Evolutionary conservation across 78 protist species (phyloP).

Genomic region (Blattamonas nauphoetae): DNA sequence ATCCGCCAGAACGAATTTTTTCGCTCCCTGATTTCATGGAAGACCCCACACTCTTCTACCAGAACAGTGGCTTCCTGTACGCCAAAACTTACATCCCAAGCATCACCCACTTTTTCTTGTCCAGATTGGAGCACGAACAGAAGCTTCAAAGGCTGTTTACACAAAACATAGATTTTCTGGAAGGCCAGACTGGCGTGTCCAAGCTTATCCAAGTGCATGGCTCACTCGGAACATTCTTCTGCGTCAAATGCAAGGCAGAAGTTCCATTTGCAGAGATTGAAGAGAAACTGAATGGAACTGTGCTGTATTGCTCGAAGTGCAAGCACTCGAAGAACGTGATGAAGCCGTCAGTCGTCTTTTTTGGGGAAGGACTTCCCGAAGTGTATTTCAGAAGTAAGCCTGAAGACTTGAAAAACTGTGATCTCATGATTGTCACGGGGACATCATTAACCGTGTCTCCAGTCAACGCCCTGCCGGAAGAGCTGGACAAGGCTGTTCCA

Average conservation of each 20-base stretch:
- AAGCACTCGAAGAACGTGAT: background rate
- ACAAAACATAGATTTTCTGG: constrained; percentile 2
- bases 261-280: background rate
- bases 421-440: background rate
- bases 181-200: background rate
- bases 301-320: background rate
- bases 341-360: background rate
- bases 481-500: background rate
- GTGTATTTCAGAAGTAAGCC: background rate
- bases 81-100: background rate
- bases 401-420: background rate
- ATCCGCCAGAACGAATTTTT: constrained; percentile 22
- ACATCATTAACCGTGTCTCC: background rate
- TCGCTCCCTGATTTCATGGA: constrained; percentile 13
- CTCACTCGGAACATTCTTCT: background rate
- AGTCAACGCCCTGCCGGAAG: background rate
- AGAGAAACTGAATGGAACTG: background rate
- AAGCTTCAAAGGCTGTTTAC: background rate
- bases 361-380: background rate
- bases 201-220: background rate
- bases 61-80: background rate
- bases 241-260: background rate
- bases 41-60: background rate
- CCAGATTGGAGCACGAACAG: background rate
- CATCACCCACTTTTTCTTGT: background rate